A percentile compares a stretch with the other conserved stretches of the same genome.
Evolutionary conservation across 2,329 filamentous ascomycete species (phyloP).

Genomic region (Geosmithia morbida): DNA sequence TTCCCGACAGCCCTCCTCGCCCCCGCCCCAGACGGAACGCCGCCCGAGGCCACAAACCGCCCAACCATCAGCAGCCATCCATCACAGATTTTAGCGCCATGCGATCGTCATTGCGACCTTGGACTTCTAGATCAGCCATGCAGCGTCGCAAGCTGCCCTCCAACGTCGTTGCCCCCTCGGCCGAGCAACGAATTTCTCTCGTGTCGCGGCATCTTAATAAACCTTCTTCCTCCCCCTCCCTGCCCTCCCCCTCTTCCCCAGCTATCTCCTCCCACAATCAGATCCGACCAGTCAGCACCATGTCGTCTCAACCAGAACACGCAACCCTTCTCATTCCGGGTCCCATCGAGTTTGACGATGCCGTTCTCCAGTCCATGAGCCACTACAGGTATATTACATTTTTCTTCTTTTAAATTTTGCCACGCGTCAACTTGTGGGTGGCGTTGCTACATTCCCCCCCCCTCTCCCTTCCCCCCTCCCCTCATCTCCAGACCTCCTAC

Average conservation of each 20-base stretch:
- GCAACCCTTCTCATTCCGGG: conserved; percentile 84
- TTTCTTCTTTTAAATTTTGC: background rate
- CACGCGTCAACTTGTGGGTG: no score
- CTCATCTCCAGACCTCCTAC: no score
- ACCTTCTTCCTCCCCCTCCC: background rate
- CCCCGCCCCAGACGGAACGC: no score
- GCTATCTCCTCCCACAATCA: conserved; percentile 2
- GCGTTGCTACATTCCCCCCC: no score
- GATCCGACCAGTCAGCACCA: conserved; percentile 17
- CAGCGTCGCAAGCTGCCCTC: background rate
- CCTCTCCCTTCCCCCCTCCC: no score
- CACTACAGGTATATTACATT: conserved; percentile 60
- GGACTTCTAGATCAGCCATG: background rate
- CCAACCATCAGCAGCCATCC: no score
- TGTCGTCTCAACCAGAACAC: conserved; percentile 49
- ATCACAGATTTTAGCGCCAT: conserved; percentile 8
- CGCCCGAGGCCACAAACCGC: no score
- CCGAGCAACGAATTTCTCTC: background rate
- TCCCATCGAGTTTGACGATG: conserved; percentile 97
- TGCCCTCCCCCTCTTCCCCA: conserved; percentile 4
- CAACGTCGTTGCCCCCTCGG: background rate
- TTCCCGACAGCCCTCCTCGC: no score
- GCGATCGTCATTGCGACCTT: conserved; percentile 4
- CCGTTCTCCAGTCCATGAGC: conserved; percentile 84
- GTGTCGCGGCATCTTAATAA: background rate